Evolutionary conservation across 1,284 basidiomycete genomes (phyloP).

Genomic region (Cryptococcus floricola): DNA sequence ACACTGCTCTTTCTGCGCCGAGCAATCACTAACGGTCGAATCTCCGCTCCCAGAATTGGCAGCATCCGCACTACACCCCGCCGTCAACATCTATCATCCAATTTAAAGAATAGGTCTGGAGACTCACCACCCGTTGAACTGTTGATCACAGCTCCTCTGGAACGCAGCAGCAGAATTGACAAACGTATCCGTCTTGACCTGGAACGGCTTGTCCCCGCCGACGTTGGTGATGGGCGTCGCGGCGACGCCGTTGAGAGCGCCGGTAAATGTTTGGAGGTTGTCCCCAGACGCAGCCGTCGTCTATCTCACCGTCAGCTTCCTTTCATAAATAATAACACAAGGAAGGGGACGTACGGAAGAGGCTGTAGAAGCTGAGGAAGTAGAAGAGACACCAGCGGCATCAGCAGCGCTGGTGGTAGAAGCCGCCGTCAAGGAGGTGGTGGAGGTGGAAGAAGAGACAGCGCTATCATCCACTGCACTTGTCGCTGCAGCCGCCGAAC

Average conservation of each 20-base stretch:
- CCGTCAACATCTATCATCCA: not conserved
- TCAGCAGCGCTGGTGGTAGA: not conserved
- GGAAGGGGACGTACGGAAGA: not conserved
- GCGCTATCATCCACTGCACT: slow-evolving; percentile 16
- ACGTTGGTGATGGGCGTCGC: slow-evolving; percentile 18
- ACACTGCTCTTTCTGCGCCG: slow-evolving; percentile 16
- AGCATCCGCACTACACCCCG: slow-evolving; percentile 18
- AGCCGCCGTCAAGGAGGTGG: not conserved
- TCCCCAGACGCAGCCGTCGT: slow-evolving; percentile 18
- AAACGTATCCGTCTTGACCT: slow-evolving; percentile 53
- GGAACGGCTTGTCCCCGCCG: slow-evolving; percentile 18
- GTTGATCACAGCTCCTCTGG: slow-evolving; percentile 54
- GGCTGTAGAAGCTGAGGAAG: not conserved
- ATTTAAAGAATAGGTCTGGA: not conserved
- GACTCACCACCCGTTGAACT: slow-evolving; percentile 28
- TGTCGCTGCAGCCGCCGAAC: slow-evolving; percentile 24
- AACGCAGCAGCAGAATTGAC: slow-evolving; percentile 56
- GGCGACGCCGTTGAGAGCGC: slow-evolving; percentile 38
- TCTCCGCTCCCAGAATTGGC: slow-evolving; percentile 19
- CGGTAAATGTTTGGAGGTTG: slow-evolving; percentile 61
- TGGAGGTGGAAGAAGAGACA: slow-evolving; percentile 18
- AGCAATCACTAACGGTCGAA: slow-evolving; percentile 18
- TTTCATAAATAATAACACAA: no score
- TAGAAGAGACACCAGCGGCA: not conserved
- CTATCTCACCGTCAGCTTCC: slow-evolving; percentile 8